These are phyloP conservation scores for Cylindrotheca fusiformis DNA, from an alignment of 108 stramenopile species.

Conservation along the genomic window DNA sequence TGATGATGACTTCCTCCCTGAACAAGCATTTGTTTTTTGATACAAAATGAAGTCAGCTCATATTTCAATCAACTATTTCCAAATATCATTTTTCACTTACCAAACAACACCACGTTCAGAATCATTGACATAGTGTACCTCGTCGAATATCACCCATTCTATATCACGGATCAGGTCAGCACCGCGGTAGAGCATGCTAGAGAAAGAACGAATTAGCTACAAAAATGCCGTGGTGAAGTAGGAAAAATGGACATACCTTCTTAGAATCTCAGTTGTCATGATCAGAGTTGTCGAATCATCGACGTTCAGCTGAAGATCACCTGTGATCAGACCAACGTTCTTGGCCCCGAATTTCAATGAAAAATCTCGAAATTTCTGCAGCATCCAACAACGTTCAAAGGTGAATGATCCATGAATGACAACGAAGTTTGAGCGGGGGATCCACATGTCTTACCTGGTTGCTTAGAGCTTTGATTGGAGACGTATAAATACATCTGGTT, in stretches of 20 bases:
- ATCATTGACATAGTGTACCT: slow-evolving; percentile 96
- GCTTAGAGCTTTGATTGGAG: slow-evolving; percentile 63
- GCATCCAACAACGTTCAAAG: slow-evolving; percentile 88
- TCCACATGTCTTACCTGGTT: slow-evolving; percentile 11
- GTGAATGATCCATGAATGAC: too few species aligned
- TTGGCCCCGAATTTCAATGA: slow-evolving; percentile 74
- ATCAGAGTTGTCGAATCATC: slow-evolving; percentile 89
- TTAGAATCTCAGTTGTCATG: slow-evolving; percentile 97
- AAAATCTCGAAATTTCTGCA: slow-evolving; percentile 97
- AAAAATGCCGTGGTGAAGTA: not conserved
- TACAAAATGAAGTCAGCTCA: too few species aligned
- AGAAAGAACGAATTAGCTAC: slow-evolving; percentile 29
- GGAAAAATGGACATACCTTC: slow-evolving; percentile 8
- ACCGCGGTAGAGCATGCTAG: slow-evolving; percentile 98
- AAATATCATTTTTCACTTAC: too few species aligned
- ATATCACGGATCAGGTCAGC: slow-evolving; percentile 97
- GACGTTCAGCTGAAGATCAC: slow-evolving; percentile 98
- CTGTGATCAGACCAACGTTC: slow-evolving; percentile 96
- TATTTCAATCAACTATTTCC: too few species aligned
- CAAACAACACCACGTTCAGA: slow-evolving; percentile 93
- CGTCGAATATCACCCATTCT: slow-evolving; percentile 89
- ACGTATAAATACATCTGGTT: slow-evolving; percentile 95
- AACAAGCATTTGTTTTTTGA: not conserved
- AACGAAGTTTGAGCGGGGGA: not conserved
- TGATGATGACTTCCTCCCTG: slow-evolving; percentile 94